A percentile compares a stretch with the other conserved stretches of the same genome.
Evolutionary conservation across 371 early-diverging fungal genomes (phyloP).

Genomic region (Mortierella sp.): DNA sequence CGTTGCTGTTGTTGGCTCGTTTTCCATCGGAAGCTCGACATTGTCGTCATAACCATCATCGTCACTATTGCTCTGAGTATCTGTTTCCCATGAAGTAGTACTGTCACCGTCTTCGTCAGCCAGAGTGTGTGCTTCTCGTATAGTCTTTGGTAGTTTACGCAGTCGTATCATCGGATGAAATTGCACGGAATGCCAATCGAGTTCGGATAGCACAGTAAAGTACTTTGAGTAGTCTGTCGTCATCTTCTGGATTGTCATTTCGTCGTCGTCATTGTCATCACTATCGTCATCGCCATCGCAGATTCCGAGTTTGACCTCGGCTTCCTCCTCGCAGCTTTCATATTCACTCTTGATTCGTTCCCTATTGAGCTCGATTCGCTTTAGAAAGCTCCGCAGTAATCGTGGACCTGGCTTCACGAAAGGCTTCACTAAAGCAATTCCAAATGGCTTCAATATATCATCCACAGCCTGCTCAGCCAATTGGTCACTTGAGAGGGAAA

Average conservation of each 20-base stretch:
- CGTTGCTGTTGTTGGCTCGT: too few relatives aligned
- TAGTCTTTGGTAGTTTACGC: not conserved
- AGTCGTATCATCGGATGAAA: not conserved
- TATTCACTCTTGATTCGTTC: not conserved
- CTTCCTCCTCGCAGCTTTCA: not conserved
- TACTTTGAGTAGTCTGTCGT: constrained; percentile 3
- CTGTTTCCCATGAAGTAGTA: too few relatives aligned
- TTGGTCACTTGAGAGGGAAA: not conserved
- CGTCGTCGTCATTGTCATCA: too few relatives aligned
- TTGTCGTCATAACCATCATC: too few relatives aligned
- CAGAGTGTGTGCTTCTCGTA: too few relatives aligned
- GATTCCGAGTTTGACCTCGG: not conserved
- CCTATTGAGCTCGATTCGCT: not conserved
- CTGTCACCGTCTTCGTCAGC: too few relatives aligned
- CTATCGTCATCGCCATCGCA: too few relatives aligned
- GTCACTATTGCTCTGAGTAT: too few relatives aligned
- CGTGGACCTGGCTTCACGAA: not conserved
- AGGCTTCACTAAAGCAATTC: not conserved
- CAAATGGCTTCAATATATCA: not conserved
- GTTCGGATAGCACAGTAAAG: not conserved
- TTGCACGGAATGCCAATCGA: not conserved
- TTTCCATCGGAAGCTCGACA: too few relatives aligned
- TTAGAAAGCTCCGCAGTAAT: not conserved
- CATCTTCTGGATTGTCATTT: not conserved
- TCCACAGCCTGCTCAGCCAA: not conserved